Conservation (phyloP, 2,329 filamentous ascomycete species). For the Didymella sp. region DNA sequence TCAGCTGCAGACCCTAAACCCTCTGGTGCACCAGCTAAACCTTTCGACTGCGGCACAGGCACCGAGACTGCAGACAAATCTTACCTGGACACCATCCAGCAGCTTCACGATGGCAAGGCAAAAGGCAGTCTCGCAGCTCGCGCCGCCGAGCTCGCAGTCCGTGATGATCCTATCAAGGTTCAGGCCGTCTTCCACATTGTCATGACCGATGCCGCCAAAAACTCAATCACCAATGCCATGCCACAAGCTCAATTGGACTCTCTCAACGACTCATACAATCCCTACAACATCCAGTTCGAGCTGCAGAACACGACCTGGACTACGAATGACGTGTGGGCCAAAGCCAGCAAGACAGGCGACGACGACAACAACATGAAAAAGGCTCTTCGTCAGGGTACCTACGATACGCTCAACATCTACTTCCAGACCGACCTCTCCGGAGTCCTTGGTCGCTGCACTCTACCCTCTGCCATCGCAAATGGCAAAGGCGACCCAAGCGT, state of each 20-base stretch:
- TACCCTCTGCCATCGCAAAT: conserved; percentile 52
- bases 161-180: conserved; percentile 46
- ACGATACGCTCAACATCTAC: conserved; percentile 64
- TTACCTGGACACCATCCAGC: conserved; percentile 49
- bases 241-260: conserved; percentile 48
- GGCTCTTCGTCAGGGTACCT: conserved; percentile 61
- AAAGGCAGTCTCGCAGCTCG: conserved; percentile 38
- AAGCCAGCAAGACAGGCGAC: conserved; percentile 48
- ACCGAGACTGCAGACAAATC: conserved; percentile 45
- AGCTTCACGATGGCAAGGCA: conserved; percentile 40
- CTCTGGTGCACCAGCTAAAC: conserved; percentile 28
- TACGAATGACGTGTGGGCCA: conserved; percentile 63
- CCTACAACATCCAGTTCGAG: conserved; percentile 61
- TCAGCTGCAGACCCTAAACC: conserved; percentile 25
- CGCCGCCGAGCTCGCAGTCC: conserved; percentile 31
- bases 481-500: conserved; percentile 47
- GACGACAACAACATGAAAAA: conserved; percentile 61
- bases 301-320: conserved; percentile 59
- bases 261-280: conserved; percentile 55
- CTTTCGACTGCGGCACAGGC: conserved; percentile 55
- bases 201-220: conserved; percentile 44
- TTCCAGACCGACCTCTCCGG: conserved; percentile 62
- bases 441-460: conserved; percentile 63
- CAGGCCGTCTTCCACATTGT: conserved; percentile 57
- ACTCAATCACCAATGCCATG: conserved; percentile 52